phyloP scores from a whole-genome alignment of 164 flowering plant species.

The Umbilicus rupestris region DNA sequence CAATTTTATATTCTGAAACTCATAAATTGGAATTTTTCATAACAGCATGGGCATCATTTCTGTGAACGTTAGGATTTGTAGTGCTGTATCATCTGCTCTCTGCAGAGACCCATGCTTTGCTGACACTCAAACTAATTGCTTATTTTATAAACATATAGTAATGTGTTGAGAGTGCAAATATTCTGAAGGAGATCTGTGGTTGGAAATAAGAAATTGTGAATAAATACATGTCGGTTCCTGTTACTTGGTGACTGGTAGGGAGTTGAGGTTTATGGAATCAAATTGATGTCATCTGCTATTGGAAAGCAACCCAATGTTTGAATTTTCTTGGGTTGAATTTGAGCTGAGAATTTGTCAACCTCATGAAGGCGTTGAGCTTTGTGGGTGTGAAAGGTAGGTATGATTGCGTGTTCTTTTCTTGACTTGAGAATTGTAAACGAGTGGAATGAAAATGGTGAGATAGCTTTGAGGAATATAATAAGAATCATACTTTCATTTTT shows the following conservation, averaged over 20 bases:
- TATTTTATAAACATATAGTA: not conserved
- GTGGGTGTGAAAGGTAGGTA: not conserved
- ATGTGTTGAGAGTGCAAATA: not conserved
- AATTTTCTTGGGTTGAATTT: not conserved
- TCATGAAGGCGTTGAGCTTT: not conserved
- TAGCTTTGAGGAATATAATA: not conserved
- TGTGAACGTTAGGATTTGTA: not conserved
- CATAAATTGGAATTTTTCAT: not conserved
- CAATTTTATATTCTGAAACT: not conserved
- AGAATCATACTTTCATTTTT: not conserved
- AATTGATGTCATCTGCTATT: not conserved
- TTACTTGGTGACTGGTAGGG: not conserved
- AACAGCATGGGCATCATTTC: slow-evolving; percentile 1
- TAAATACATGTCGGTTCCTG: not conserved
- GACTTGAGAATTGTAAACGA: not conserved
- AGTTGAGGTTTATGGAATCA: slow-evolving; percentile 1
- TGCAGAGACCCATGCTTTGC: not conserved
- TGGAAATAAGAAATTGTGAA: not conserved
- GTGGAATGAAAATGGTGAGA: not conserved
- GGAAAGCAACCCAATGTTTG: not conserved
- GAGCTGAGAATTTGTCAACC: not conserved
- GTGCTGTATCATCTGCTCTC: not conserved
- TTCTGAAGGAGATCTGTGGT: not conserved
- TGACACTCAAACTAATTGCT: not conserved
- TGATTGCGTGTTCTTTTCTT: slow-evolving; percentile 2